Percentiles rank a stretch among this genome's conserved stretches.
Conservation (phyloP, 2,329 filamentous ascomycete genomes). For the Verticillium nubilum region DNA sequence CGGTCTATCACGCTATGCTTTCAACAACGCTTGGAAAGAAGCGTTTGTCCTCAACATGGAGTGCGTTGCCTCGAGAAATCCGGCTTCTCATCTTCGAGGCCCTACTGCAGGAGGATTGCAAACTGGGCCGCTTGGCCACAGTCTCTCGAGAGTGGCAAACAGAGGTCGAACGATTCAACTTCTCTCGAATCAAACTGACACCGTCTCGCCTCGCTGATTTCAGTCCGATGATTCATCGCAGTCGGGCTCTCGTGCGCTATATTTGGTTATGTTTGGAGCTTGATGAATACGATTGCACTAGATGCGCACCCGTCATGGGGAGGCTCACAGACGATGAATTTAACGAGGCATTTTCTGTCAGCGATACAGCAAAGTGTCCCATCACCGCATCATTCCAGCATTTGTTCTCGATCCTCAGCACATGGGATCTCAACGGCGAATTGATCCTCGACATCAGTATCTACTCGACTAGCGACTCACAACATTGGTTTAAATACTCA, state of each 20-base stretch:
- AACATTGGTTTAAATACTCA: constrained; percentile 24
- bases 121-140: constrained; percentile 16
- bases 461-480: constrained; percentile 22
- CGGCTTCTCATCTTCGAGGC: constrained; percentile 16
- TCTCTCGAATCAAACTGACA: constrained; percentile 22
- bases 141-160: constrained; percentile 26
- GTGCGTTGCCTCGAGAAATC: constrained; percentile 17
- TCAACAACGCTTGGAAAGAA: not conserved
- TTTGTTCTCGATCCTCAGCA: constrained; percentile 20
- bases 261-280: constrained; percentile 25
- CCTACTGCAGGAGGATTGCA: constrained; percentile 15
- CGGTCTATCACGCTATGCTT: not conserved
- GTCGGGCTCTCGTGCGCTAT: constrained; percentile 18
- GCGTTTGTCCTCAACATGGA: constrained; percentile 6
- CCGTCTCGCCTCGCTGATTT: constrained; percentile 20
- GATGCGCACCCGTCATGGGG: constrained; percentile 8
- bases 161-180: constrained; percentile 21
- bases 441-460: constrained; percentile 24
- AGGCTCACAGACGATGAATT: not conserved
- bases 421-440: constrained; percentile 18
- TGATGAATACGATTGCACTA: constrained; percentile 20
- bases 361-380: constrained; percentile 5
- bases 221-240: constrained; percentile 20
- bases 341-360: constrained; percentile 5
- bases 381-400: constrained; percentile 14